phyloP scores from a whole-genome alignment of 768 basidiomycete species.

The Suillus clintonianus region DNA sequence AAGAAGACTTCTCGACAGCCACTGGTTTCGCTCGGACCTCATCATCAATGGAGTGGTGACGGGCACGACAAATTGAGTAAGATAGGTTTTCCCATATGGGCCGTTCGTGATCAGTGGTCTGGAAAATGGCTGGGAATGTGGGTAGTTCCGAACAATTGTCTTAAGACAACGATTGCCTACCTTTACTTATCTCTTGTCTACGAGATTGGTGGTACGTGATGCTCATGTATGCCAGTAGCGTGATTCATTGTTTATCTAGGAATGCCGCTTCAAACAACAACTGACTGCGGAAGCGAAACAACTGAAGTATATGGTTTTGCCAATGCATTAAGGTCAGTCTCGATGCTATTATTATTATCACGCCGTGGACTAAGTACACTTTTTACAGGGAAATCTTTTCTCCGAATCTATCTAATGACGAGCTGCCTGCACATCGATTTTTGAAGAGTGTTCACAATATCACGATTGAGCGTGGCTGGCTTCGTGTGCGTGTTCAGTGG shows the following conservation, averaged over 20 bases:
- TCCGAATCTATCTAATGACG: not conserved
- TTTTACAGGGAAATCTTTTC: too few species aligned
- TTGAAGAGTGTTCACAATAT: not conserved
- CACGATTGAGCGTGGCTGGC: not conserved
- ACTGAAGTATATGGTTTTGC: slow-evolving; percentile 26
- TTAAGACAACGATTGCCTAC: slow-evolving; percentile 25
- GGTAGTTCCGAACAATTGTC: slow-evolving; percentile 21
- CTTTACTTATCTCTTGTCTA: slow-evolving; percentile 18
- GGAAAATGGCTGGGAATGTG: slow-evolving; percentile 27
- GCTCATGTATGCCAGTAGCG: too few species aligned
- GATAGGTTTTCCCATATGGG: slow-evolving; percentile 36
- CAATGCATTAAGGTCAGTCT: slow-evolving; percentile 21
- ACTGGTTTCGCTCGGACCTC: slow-evolving; percentile 23
- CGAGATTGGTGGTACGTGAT: not conserved
- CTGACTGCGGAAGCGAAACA: slow-evolving; percentile 35
- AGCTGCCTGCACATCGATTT: not conserved
- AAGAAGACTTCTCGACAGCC: slow-evolving; percentile 25
- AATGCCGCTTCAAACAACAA: slow-evolving; percentile 34
- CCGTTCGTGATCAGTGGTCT: slow-evolving; percentile 24
- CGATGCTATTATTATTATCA: not conserved
- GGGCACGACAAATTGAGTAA: slow-evolving; percentile 36
- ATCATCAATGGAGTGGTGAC: slow-evolving; percentile 36
- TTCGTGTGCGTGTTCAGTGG: not conserved
- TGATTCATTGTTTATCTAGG: slow-evolving; percentile 14
- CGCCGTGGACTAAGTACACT: too few species aligned